These are phyloP conservation scores for Sphaerulina populicola DNA, from an alignment of 2,329 filamentous ascomycete genomes.

Conservation along the genomic window DNA sequence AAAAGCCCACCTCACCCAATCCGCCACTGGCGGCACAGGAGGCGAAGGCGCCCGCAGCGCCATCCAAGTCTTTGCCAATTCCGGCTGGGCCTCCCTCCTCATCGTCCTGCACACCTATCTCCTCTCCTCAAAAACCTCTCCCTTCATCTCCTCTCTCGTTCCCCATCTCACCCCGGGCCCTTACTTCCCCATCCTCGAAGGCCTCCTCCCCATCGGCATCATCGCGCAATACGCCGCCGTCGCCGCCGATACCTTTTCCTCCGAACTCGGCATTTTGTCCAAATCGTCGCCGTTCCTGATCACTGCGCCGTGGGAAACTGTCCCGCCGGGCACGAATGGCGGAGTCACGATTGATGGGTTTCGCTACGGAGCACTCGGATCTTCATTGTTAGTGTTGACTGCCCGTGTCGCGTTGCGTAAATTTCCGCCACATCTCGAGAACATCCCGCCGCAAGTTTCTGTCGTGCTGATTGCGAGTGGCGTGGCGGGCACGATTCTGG, in stretches of 20 bases:
- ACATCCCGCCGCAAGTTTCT: conserved; percentile 13
- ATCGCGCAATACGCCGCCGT: conserved; percentile 70
- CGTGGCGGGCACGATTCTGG: conserved; percentile 68
- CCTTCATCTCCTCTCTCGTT: conserved; percentile 29
- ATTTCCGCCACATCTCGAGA: conserved; percentile 13
- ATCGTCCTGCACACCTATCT: conserved; percentile 46
- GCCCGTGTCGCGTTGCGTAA: conserved; percentile 44
- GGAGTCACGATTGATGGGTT: conserved; percentile 74
- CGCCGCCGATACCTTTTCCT: conserved; percentile 87
- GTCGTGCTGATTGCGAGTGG: conserved; percentile 59
- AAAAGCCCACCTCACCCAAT: conserved; percentile 74
- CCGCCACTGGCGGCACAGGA: conserved; percentile 61
- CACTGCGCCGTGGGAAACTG: conserved; percentile 68
- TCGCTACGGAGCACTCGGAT: conserved; percentile 28
- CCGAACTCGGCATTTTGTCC: conserved; percentile 87
- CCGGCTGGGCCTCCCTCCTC: conserved; percentile 62
- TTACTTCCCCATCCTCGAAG: conserved; percentile 37
- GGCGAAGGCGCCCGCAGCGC: conserved; percentile 78
- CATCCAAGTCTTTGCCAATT: conserved; percentile 86
- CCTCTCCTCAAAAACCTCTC: conserved; percentile 25
- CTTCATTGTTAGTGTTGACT: conserved; percentile 56
- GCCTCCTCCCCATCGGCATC: conserved; percentile 42
- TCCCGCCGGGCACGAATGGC: conserved; percentile 88
- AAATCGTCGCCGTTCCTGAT: conserved; percentile 70
- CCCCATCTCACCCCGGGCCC: conserved; percentile 21